phyloP scores from a whole-genome alignment of 1,139 yeast genomes.

The Yamadazyma triangularis region DNA sequence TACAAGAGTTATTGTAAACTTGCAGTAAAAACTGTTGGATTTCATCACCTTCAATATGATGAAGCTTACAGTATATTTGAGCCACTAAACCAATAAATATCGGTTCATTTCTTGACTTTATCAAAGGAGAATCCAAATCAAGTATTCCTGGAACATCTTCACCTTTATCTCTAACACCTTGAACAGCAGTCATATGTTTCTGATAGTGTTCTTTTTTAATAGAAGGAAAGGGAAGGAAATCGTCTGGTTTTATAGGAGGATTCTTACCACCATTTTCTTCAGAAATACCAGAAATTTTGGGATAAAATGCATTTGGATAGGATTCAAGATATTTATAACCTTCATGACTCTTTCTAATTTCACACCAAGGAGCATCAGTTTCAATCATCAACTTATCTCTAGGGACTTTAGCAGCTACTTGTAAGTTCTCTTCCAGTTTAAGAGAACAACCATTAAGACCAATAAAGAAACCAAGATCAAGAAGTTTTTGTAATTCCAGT shows the following conservation, averaged over 20 bases:
- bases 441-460: conserved; percentile 94
- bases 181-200: conserved; percentile 26
- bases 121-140: conserved; percentile 46
- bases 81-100: conserved; percentile 81
- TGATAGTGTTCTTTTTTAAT: conserved; percentile 61
- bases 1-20: conserved; percentile 62
- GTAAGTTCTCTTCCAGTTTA: conserved; percentile 68
- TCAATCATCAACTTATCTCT: conserved; percentile 69
- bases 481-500: conserved; percentile 51
- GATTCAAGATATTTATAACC: conserved; percentile 52
- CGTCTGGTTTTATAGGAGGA: conserved; percentile 24
- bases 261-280: neutral
- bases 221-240: conserved; percentile 55
- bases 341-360: conserved; percentile 78
- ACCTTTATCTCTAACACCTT: conserved; percentile 8
- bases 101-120: conserved; percentile 90
- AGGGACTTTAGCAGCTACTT: conserved; percentile 66
- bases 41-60: conserved; percentile 34
- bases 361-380: conserved; percentile 99
- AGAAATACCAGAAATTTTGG: conserved; percentile 22
- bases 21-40: conserved; percentile 52
- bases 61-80: conserved; percentile 61
- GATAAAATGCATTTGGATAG: conserved; percentile 56
- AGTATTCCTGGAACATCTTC: conserved; percentile 18
- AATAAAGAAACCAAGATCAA: conserved; percentile 60